These are phyloP conservation scores for Mycena galericulata DNA, from an alignment of 768 basidiomycete species.

Conservation along the genomic window DNA sequence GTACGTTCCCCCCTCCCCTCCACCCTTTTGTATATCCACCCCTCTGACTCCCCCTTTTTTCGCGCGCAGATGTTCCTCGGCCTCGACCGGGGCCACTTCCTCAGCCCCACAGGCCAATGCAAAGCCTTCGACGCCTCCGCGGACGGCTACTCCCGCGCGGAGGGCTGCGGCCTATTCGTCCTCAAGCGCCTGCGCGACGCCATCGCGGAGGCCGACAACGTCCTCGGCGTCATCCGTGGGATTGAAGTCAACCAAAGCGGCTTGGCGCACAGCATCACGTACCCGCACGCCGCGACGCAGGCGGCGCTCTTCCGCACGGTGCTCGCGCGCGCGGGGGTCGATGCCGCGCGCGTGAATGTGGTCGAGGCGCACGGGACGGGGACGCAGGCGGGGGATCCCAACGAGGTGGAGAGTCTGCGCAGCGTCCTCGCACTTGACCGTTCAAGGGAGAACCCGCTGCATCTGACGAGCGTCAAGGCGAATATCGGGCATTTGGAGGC, in stretches of 20 bases:
- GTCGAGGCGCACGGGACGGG: constrained; percentile 84
- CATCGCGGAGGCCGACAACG: constrained; percentile 71
- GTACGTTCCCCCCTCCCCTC: constrained; percentile 53
- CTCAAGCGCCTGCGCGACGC: constrained; percentile 80
- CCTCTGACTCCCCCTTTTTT: neutral
- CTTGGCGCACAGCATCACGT: constrained; percentile 74
- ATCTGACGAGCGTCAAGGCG: constrained; percentile 77
- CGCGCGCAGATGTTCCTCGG: constrained; percentile 71
- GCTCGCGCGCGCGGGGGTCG: constrained; percentile 58
- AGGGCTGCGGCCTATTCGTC: constrained; percentile 79
- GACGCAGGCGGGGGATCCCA: constrained; percentile 76
- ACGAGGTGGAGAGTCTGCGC: constrained; percentile 73
- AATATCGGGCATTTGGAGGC: constrained; percentile 84
- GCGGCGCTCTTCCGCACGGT: constrained; percentile 62
- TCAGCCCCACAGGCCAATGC: constrained; percentile 75
- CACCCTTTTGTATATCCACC: neutral
- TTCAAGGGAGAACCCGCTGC: constrained; percentile 60
- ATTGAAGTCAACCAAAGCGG: constrained; percentile 81
- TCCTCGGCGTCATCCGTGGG: constrained; percentile 77
- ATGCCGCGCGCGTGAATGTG: constrained; percentile 63
- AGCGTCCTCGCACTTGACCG: constrained; percentile 61
- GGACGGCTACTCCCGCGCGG: constrained; percentile 78
- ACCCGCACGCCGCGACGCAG: constrained; percentile 76
- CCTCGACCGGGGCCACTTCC: constrained; percentile 75
- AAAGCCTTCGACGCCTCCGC: constrained; percentile 79